phyloP scores from a whole-genome alignment of 176 grass and related monocot species.

The Carex littledalei region DNA sequence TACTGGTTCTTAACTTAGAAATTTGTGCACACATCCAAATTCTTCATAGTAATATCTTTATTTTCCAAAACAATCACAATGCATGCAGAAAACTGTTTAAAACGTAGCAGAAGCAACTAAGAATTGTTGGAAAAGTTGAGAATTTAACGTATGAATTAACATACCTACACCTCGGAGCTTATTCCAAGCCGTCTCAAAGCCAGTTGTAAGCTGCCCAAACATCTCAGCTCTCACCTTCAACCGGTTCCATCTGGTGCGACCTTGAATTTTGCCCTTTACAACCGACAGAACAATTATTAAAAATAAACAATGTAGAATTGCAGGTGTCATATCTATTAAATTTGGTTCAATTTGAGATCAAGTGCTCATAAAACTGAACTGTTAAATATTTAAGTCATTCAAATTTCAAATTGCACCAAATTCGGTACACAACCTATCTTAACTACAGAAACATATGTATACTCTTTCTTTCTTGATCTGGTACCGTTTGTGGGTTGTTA shows the following conservation, averaged over 20 bases:
- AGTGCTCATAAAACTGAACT: background rate
- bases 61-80: background rate
- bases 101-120: background rate
- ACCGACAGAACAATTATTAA: background rate
- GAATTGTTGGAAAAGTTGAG: background rate
- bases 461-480: too few species aligned
- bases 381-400: background rate
- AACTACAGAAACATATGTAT: background rate
- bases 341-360: background rate
- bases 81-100: background rate
- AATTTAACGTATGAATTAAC: background rate
- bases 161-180: constrained; percentile 80
- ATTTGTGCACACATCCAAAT: background rate
- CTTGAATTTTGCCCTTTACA: constrained; percentile 11
- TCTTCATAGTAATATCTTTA: background rate
- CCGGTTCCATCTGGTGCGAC: constrained; percentile 8
- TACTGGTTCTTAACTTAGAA: background rate
- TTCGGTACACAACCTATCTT: background rate
- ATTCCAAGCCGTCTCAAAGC: constrained; percentile 97
- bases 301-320: background rate
- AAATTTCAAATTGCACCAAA: background rate
- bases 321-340: background rate
- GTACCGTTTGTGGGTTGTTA: too few species aligned
- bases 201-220: constrained; percentile 90
- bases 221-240: constrained; percentile 79